These are phyloP conservation scores for Aspergillus calidoustus DNA, from an alignment of 2,329 filamentous ascomycete genomes.

Conservation along the genomic window DNA sequence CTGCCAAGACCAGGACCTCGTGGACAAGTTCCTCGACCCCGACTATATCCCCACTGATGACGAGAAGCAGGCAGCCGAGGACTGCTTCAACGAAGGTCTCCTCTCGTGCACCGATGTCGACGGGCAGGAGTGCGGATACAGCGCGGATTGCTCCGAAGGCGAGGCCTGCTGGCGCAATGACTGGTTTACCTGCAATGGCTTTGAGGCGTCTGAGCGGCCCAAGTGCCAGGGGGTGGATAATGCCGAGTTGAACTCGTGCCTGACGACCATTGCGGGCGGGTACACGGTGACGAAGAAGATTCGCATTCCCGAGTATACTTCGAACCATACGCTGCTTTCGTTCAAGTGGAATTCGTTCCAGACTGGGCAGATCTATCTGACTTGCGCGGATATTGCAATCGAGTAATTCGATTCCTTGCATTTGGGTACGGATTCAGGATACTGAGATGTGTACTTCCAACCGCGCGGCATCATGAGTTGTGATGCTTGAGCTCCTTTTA, in stretches of 20 bases:
- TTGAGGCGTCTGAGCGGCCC: slow-evolving; percentile 22
- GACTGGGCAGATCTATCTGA: slow-evolving; percentile 59
- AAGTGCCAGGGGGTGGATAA: slow-evolving; percentile 53
- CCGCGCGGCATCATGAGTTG: no score
- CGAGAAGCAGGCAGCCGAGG: slow-evolving; percentile 60
- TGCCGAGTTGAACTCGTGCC: slow-evolving; percentile 50
- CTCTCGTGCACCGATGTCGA: slow-evolving; percentile 56
- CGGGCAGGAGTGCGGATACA: slow-evolving; percentile 56
- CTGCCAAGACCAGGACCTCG: slow-evolving; percentile 56
- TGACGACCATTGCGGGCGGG: slow-evolving; percentile 58
- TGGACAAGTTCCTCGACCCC: slow-evolving; percentile 56
- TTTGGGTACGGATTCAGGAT: no score
- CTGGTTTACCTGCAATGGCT: slow-evolving; percentile 57
- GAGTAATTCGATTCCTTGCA: neutral
- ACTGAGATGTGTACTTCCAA: no score
- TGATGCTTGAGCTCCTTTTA: no score
- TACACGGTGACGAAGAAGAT: slow-evolving; percentile 60
- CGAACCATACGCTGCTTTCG: slow-evolving; percentile 57
- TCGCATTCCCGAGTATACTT: slow-evolving; percentile 54
- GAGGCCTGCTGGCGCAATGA: slow-evolving; percentile 56
- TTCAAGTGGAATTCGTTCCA: slow-evolving; percentile 62
- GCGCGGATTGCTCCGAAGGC: slow-evolving; percentile 51
- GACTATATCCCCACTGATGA: slow-evolving; percentile 54
- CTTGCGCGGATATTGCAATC: slow-evolving; percentile 59
- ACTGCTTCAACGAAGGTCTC: slow-evolving; percentile 56